Evolutionary conservation across 345 rosid genomes (phyloP), one percentile per base, ranked within the genome.

Genomic region (Cardamine resedifolia): DNA sequence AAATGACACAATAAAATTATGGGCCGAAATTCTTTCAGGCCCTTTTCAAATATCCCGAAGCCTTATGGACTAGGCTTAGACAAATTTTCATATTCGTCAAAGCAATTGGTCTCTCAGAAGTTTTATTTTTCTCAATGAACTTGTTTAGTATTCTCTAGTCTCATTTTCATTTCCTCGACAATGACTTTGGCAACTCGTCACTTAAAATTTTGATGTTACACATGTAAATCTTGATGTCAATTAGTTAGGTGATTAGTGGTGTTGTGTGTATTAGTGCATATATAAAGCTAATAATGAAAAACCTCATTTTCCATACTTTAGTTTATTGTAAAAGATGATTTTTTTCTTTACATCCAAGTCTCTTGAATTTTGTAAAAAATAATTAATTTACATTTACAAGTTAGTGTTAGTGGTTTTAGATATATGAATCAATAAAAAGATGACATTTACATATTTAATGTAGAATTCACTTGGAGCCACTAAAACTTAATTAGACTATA

Each of bases 21-120:
- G 76, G 60, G 57, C 55, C 47, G 0, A 55, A 10, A 23, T 72
- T 23, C 15, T 15, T 4, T 21, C 53, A 63, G 11, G 56, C 76
- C 57, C 20, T 41, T 31, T 15, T 19, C 16, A 21, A 20, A 30
- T 28, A 53, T 56, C 38, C 28, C 28, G 2, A 15, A 20, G 15
- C 34, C 53, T 27, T 3, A 24, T 0, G 59, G 38, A 24, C 19
- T 16, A 23, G 18, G 23, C 1, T 71, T 71, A 27, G 5, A 27
- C 16, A 39, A 38, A 7, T 27, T 56, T 5, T 26, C 11, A 49
- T 38, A 26, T n/a, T 23, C 18, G 23, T 23, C 10, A 27, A 70
- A 70, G 21, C 58, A 26, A 38, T 60, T n/a, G 27, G 66, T 70
- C 49, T 12, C 15, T 48, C 49, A n/a, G 15, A 19, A 3, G 10